A percentile compares a stretch with the other conserved stretches of the same genome.
Conservation (phyloP, 2,329 filamentous ascomycete genomes). For the Sclerotinia trifoliorum region DNA sequence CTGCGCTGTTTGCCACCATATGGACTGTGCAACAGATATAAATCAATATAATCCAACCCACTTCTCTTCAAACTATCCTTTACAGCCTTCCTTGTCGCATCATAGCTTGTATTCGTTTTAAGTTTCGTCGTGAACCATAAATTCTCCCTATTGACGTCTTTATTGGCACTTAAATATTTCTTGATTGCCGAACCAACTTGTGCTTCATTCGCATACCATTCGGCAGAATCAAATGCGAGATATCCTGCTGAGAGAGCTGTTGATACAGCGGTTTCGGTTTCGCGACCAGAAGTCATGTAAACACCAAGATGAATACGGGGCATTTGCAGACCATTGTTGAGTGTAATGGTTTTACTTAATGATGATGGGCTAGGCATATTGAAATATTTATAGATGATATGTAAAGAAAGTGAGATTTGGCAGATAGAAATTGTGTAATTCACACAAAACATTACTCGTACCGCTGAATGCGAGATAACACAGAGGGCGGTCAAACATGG, state of each 20-base stretch:
- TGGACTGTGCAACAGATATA: slow-evolving; percentile 77
- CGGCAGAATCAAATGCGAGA: slow-evolving; percentile 52
- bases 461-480: background rate
- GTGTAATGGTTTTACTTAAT: slow-evolving; percentile 7
- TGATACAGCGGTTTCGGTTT: slow-evolving; percentile 56
- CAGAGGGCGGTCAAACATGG: slow-evolving; percentile 1
- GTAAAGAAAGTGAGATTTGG: background rate
- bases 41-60: slow-evolving; percentile 71
- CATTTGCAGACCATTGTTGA: slow-evolving; percentile 49
- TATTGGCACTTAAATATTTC: slow-evolving; percentile 53
- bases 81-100: slow-evolving; percentile 65
- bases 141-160: slow-evolving; percentile 61
- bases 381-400: background rate
- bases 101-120: slow-evolving; percentile 60
- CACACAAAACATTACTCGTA: too few species aligned
- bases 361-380: slow-evolving; percentile 13
- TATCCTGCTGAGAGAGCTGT: slow-evolving; percentile 48
- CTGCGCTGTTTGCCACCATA: slow-evolving; percentile 70
- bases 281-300: slow-evolving; percentile 65
- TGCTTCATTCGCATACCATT: slow-evolving; percentile 66
- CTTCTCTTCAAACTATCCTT: slow-evolving; percentile 61
- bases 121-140: slow-evolving; percentile 82
- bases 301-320: slow-evolving; percentile 73
- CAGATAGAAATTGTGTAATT: background rate
- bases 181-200: slow-evolving; percentile 66